phyloP scores from a whole-genome alignment of 2,329 filamentous ascomycete genomes.

The Penicillium fuscoglaucum region DNA sequence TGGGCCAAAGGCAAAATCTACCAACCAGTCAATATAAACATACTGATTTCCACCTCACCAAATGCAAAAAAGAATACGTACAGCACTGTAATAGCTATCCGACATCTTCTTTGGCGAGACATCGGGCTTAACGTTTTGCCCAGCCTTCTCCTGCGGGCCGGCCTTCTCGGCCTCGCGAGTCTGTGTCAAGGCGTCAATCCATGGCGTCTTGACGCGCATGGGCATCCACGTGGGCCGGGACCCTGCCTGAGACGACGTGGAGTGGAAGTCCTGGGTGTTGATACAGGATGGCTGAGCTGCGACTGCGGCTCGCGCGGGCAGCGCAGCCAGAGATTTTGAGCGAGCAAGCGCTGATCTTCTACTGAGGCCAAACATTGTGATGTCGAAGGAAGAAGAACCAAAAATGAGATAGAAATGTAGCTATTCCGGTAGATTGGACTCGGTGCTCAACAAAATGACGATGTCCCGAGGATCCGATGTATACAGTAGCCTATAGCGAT shows the following conservation, averaged over 20 bases:
- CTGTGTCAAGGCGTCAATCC: constrained; percentile 64
- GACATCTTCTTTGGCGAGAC: constrained; percentile 67
- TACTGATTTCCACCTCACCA: background rate
- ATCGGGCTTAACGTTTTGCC: constrained; percentile 50
- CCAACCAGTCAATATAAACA: constrained; percentile 15
- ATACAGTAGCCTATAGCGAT: background rate
- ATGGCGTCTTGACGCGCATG: constrained; percentile 64
- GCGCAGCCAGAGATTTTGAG: constrained; percentile 21
- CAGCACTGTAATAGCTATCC: constrained; percentile 68
- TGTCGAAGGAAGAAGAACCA: background rate
- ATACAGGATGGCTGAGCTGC: constrained; percentile 15
- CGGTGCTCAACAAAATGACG: constrained; percentile 15
- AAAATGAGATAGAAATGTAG: background rate
- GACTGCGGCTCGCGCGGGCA: constrained; percentile 16
- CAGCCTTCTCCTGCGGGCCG: constrained; percentile 19
- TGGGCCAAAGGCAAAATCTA: constrained; percentile 67
- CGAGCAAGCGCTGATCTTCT: constrained; percentile 22
- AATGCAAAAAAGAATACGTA: constrained; percentile 39
- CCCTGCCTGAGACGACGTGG: constrained; percentile 27
- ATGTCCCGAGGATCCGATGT: constrained; percentile 12
- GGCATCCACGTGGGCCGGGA: constrained; percentile 49
- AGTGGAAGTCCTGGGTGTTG: constrained; percentile 29
- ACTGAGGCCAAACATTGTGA: constrained; percentile 22
- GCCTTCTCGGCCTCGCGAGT: constrained; percentile 47
- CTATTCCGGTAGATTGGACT: constrained; percentile 1